Conservation (phyloP, 2,329 filamentous ascomycete genomes). For the Dissoconium aciculare region DNA sequence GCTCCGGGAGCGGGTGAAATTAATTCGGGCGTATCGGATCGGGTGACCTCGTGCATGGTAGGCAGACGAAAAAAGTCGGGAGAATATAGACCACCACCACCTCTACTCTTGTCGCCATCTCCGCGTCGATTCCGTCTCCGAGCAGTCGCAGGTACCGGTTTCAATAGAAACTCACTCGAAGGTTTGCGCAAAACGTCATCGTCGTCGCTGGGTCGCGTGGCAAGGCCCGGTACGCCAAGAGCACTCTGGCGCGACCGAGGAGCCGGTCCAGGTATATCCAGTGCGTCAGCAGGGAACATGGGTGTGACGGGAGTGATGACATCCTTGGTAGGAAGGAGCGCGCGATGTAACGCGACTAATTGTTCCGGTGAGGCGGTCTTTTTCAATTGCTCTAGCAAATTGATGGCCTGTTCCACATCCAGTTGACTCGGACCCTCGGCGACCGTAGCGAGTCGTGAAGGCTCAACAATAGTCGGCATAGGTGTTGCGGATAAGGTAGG, state of each 20-base stretch:
- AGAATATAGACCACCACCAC: slow-evolving; percentile 4
- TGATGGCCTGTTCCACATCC: slow-evolving; percentile 32
- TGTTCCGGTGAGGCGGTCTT: slow-evolving; percentile 35
- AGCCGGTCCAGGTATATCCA: slow-evolving; percentile 1
- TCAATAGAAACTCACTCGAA: background rate
- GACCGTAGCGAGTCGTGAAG: background rate
- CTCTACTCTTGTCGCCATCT: slow-evolving; percentile 7
- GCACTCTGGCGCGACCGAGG: background rate
- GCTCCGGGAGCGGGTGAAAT: background rate
- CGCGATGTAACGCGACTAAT: slow-evolving; percentile 29
- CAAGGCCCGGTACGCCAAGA: no score
- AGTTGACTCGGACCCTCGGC: slow-evolving; percentile 13
- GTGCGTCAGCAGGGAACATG: slow-evolving; percentile 1
- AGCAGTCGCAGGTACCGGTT: background rate
- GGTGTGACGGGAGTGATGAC: slow-evolving; percentile 3
- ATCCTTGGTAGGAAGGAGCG: slow-evolving; percentile 22
- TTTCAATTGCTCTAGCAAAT: slow-evolving; percentile 33
- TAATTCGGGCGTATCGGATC: no score
- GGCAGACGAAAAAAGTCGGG: no score
- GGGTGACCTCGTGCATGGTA: no score
- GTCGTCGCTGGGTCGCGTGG: no score
- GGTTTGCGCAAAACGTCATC: background rate
- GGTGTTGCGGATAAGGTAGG: background rate
- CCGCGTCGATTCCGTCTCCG: background rate
- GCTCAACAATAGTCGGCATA: background rate